These are phyloP conservation scores for Apophysomyces ossiformis DNA, from an alignment of 371 early-diverging fungal genomes.

Conservation along the genomic window DNA sequence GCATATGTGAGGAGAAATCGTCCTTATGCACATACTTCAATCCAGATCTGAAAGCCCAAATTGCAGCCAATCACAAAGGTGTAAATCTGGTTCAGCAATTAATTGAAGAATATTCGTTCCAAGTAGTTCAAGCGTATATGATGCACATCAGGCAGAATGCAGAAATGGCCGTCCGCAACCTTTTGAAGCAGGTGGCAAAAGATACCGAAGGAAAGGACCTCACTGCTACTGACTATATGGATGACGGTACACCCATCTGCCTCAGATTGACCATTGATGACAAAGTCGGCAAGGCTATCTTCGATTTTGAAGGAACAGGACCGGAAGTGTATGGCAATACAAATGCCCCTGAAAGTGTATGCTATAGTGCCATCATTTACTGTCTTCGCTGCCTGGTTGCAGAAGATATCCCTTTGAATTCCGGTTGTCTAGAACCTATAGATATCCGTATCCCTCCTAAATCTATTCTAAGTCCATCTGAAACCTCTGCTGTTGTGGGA, in stretches of 20 bases:
- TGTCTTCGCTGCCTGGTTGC: constrained; percentile 90
- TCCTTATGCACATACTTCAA: not conserved
- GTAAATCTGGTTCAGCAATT: constrained; percentile 82
- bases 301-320: constrained; percentile 94
- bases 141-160: constrained; percentile 84
- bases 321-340: constrained; percentile 80
- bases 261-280: constrained; percentile 76
- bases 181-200: constrained; percentile 66
- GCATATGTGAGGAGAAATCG: not conserved
- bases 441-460: constrained; percentile 76
- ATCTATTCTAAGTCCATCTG: constrained; percentile 80
- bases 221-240: constrained; percentile 85
- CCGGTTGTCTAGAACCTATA: constrained; percentile 92
- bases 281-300: constrained; percentile 76
- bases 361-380: constrained; percentile 92
- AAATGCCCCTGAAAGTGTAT: constrained; percentile 71
- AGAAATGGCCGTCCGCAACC: constrained; percentile 79
- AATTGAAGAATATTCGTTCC: constrained; percentile 82
- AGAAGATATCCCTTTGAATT: constrained; percentile 92
- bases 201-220: constrained; percentile 55
- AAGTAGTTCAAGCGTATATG: constrained; percentile 96
- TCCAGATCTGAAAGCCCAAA: constrained; percentile 90
- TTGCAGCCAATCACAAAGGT: constrained; percentile 96
- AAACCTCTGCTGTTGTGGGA: constrained; percentile 92
- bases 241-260: constrained; percentile 90